Evolutionary conservation across 148 eudicot species (phyloP).

Genomic region (Camellia lanceoleosa): DNA sequence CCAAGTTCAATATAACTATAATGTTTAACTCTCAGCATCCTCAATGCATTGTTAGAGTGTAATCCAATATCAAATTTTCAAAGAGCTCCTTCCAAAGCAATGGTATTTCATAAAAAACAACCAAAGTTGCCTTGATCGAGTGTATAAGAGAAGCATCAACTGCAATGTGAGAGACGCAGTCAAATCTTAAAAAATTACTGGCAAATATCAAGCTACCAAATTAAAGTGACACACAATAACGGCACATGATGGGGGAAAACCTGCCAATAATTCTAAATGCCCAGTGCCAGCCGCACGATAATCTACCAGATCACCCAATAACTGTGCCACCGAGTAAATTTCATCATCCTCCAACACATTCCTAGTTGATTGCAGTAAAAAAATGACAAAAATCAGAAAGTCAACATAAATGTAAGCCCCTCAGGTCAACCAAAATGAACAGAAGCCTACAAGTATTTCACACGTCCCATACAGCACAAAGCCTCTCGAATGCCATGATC

Average conservation of each 20-base stretch:
- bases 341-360: conserved; percentile 64
- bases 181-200: background rate
- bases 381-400: background rate
- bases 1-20: background rate
- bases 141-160: background rate
- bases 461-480: conserved; percentile 81
- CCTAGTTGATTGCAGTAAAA: conserved; percentile 33
- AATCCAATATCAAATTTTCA: background rate
- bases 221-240: background rate
- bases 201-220: background rate
- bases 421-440: conserved; percentile 12
- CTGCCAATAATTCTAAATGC: conserved; percentile 80
- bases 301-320: conserved; percentile 73
- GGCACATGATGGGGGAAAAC: conserved; percentile 27
- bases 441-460: conserved; percentile 66
- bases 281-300: conserved; percentile 81
- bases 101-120: background rate
- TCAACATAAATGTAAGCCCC: background rate
- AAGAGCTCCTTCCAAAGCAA: background rate
- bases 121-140: background rate
- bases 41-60: background rate
- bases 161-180: background rate
- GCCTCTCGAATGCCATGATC: conserved; percentile 87
- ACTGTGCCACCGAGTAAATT: conserved; percentile 69
- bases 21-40: background rate